Evolutionary conservation across 108 stramenopile species (phyloP), one percentile per base, ranked within the genome.

Genomic region (Cyclostephanos invisitatus): DNA sequence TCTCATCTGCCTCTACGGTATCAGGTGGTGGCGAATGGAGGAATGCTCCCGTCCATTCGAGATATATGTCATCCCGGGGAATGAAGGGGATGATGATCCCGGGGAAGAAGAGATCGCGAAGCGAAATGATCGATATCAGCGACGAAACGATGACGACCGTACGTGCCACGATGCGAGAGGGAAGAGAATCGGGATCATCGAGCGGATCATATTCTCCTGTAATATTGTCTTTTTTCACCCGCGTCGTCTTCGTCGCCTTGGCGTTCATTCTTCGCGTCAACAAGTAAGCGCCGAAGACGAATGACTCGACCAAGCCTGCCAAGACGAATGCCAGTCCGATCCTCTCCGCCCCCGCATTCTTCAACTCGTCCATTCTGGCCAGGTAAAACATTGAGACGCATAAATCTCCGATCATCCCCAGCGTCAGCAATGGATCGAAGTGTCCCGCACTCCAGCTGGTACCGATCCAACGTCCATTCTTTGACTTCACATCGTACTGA

Each of bases 51-150:
- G 88, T 91, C 94, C 91, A 92, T 72, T 92, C 94, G 10, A 95
- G 72, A 63, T 92, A 95, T 64, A 95, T 91, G 65, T 95, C 94
- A 83, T 95, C 94, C 18, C 90, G 86, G 2, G 94, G 91, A 63
- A 92, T 78, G 59, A 89, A 89, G 2, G 81, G 72, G 3, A 95
- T 24, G 63, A 91, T 87, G 7, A 51, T 46, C 25, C 94, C 94
- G 15, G 94, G 88, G 44, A 87, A 90, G 27, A 92, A 86, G 11
- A 95, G 68, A 67, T 95, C 94, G 4, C 94, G 84, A 38, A 75
- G 75, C 9, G 90, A 79, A 56, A 95, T 80, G 1, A 92, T 15
- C 0, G 74, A 69, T 27, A 92, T 76, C 48, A 85, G 67, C 17
- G 79, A 77, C 12, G 88, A 81, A 3, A 91, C 88, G 18, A 89